Conservation (phyloP, 2,329 filamentous ascomycete genomes). For the Dactylonectria macrodidyma region DNA sequence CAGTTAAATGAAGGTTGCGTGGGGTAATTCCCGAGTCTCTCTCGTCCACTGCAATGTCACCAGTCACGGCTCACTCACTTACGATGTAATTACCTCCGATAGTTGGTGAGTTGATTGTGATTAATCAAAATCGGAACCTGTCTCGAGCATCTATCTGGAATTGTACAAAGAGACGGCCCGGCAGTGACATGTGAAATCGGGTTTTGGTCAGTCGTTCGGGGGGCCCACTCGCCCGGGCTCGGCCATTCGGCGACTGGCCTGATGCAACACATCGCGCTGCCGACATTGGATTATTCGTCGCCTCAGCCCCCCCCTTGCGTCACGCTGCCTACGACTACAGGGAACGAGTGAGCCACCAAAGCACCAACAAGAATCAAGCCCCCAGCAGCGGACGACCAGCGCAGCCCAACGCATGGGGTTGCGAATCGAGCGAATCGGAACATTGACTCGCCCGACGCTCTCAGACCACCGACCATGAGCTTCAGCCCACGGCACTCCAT, state of each 20-base stretch:
- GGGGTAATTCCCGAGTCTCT: slow-evolving; percentile 13
- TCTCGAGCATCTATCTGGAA: slow-evolving; percentile 23
- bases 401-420: slow-evolving; percentile 11
- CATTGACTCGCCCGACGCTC: slow-evolving; percentile 1
- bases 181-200: slow-evolving; percentile 28
- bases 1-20: slow-evolving; percentile 24
- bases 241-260: slow-evolving; percentile 17
- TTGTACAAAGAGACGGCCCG: slow-evolving; percentile 14
- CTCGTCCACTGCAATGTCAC: neutral
- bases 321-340: slow-evolving; percentile 13
- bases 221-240: slow-evolving; percentile 2
- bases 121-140: slow-evolving; percentile 4
- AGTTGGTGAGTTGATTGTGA: neutral
- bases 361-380: slow-evolving; percentile 2
- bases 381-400: neutral
- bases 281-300: slow-evolving; percentile 6
- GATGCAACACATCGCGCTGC: slow-evolving; percentile 23
- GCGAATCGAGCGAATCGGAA: slow-evolving; percentile 16
- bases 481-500: slow-evolving; percentile 45
- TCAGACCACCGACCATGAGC: slow-evolving; percentile 15
- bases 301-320: slow-evolving; percentile 26
- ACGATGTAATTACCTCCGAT: neutral
- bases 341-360: slow-evolving; percentile 2
- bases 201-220: slow-evolving; percentile 16
- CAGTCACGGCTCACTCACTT: neutral